Percentiles rank a stretch among this genome's conserved stretches.
Conservation (phyloP, 371 early-diverging fungal species). For the Mucor plumbeus region DNA sequence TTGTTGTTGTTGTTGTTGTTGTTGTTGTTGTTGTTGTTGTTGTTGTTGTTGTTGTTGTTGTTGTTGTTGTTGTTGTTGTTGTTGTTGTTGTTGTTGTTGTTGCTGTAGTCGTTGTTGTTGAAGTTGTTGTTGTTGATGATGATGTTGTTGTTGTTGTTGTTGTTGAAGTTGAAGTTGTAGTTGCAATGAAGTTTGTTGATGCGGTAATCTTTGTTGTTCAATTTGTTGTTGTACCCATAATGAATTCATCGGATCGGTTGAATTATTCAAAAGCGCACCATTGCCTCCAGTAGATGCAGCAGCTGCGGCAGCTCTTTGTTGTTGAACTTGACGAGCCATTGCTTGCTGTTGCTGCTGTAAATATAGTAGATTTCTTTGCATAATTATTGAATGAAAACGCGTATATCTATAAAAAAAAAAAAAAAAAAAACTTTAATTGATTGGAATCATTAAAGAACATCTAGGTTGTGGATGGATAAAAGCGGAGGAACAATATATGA, state of each 20-base stretch:
- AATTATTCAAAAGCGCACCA: background rate
- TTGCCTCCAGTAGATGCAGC: background rate
- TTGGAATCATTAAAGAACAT: no score
- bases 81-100: background rate
- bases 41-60: background rate
- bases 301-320: conserved; percentile 4
- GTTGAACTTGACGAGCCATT: conserved; percentile 15
- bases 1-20: background rate
- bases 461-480: no score
- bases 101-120: background rate
- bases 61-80: no score
- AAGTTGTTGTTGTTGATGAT: no score
- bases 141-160: background rate
- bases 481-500: no score
- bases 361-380: conserved; percentile 14
- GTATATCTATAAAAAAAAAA: no score
- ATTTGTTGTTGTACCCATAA: conserved; percentile 11
- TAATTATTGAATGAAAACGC: background rate
- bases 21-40: background rate
- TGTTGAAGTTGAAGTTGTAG: no score
- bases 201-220: background rate
- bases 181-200: conserved; percentile 3
- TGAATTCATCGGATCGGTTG: background rate
- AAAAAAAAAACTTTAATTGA: no score
- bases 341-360: conserved; percentile 11